Percentiles rank a stretch among this genome's conserved stretches.
Evolutionary conservation across 352 stramenopile genomes (phyloP).

Genomic region (Pythium sukuiense): DNA sequence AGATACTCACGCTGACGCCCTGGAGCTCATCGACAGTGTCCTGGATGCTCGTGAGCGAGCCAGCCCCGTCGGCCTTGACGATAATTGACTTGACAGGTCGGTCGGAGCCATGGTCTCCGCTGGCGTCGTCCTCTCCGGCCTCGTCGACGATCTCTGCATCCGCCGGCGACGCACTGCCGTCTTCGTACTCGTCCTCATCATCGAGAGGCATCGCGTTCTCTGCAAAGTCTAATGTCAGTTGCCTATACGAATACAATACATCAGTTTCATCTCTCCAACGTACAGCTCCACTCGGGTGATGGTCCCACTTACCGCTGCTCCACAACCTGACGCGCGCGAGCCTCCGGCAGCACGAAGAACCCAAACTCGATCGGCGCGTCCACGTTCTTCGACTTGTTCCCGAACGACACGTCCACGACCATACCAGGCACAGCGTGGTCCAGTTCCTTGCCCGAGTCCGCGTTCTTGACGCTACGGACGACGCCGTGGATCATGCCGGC

Average conservation of each 20-base stretch:
- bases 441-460: slow-evolving; percentile 55
- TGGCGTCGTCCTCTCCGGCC: slow-evolving; percentile 23
- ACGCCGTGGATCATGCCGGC: slow-evolving; percentile 85
- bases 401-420: slow-evolving; percentile 81
- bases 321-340: slow-evolving; percentile 64
- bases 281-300: no score
- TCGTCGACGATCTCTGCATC: slow-evolving; percentile 14
- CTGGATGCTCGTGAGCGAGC: slow-evolving; percentile 81
- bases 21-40: slow-evolving; percentile 73
- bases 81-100: slow-evolving; percentile 66
- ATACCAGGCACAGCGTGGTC: slow-evolving; percentile 53
- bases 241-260: slow-evolving; percentile 29
- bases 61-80: slow-evolving; percentile 75
- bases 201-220: slow-evolving; percentile 49
- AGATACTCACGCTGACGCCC: slow-evolving; percentile 39
- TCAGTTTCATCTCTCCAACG: not conserved
- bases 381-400: slow-evolving; percentile 81
- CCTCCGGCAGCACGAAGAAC: slow-evolving; percentile 72
- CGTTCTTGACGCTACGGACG: slow-evolving; percentile 59
- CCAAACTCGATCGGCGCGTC: slow-evolving; percentile 80
- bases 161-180: not conserved
- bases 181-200: slow-evolving; percentile 16
- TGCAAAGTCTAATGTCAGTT: slow-evolving; percentile 73
- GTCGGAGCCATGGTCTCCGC: slow-evolving; percentile 44
- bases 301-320: slow-evolving; percentile 56